Evolutionary conservation across 2,329 filamentous ascomycete species (phyloP).

Genomic region (Lachnum nothofagi): DNA sequence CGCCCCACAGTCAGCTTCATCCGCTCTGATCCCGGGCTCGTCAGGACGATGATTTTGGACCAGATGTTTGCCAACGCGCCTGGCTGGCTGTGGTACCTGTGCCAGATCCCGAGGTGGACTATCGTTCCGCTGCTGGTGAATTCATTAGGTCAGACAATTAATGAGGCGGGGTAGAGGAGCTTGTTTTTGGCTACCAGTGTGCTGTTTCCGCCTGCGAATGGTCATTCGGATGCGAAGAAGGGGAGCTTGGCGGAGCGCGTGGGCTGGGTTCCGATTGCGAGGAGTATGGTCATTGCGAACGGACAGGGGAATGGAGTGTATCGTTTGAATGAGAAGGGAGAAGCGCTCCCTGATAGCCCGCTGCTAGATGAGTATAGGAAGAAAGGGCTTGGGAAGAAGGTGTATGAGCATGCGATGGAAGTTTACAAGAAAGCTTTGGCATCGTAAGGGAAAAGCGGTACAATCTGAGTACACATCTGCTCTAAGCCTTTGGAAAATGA

Average conservation of each 20-base stretch:
- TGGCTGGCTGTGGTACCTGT: conserved; percentile 17
- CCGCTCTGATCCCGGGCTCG: conserved; percentile 34
- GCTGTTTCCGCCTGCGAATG: conserved; percentile 25
- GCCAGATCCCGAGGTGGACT: conserved; percentile 10
- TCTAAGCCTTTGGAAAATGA: no score
- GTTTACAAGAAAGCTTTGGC: conserved; percentile 16
- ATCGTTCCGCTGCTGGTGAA: conserved; percentile 24
- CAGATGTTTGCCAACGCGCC: conserved; percentile 22
- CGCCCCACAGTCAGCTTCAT: conserved; percentile 40
- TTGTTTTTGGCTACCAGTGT: conserved; percentile 35
- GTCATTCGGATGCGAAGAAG: conserved; percentile 2
- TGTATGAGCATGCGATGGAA: conserved; percentile 33
- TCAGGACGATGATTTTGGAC: conserved; percentile 26
- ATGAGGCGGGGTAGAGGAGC: conserved; percentile 34
- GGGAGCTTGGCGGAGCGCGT: conserved; percentile 10
- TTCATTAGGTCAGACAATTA: conserved; percentile 20
- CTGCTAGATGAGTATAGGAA: conserved; percentile 29
- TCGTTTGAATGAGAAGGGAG: conserved; percentile 22
- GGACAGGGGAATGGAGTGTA: conserved; percentile 29
- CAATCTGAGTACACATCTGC: conserved; percentile 1
- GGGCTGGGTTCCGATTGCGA: conserved; percentile 12
- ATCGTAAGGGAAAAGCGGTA: background rate
- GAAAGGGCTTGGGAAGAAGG: conserved; percentile 27
- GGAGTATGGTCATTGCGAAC: conserved; percentile 28
- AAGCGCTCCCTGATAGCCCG: conserved; percentile 18